phyloP scores from a whole-genome alignment of 164 flowering plant species.

The Santalum album region DNA sequence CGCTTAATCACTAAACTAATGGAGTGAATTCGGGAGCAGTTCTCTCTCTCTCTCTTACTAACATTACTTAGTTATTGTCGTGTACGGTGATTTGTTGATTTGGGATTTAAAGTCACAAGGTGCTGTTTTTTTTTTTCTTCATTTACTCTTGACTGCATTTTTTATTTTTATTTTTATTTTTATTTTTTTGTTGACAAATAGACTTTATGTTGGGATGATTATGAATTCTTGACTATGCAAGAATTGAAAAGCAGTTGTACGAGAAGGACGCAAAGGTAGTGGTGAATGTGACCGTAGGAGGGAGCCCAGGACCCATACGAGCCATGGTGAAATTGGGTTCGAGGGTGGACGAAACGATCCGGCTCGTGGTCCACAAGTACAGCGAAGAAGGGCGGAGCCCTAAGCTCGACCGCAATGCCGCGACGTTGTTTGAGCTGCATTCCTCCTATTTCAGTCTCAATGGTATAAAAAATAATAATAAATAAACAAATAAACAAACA shows the following conservation, averaged over 20 bases:
- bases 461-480: conserved; percentile 18
- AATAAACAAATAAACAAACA: no score
- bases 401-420: conserved; percentile 20
- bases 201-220: not conserved
- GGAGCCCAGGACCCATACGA: conserved; percentile 77
- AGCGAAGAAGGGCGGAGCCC: conserved; percentile 66
- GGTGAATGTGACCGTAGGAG: conserved; percentile 75
- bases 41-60: no score
- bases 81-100: no score
- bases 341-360: conserved; percentile 66
- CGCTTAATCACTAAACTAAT: no score
- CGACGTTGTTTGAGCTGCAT: conserved; percentile 43
- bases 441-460: conserved; percentile 79
- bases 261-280: conserved; percentile 67
- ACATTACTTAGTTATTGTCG: no score
- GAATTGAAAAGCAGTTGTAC: conserved; percentile 19
- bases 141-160: no score
- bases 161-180: no score
- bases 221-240: not conserved
- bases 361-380: conserved; percentile 46
- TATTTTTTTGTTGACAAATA: no score
- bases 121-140: no score
- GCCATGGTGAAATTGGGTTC: conserved; percentile 67
- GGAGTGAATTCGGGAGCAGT: no score
- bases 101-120: no score